A percentile compares a stretch with the other conserved stretches of the same genome.
phyloP scores from a whole-genome alignment of 306 rosid genomes.

The Pachyrhizus erosus region DNA sequence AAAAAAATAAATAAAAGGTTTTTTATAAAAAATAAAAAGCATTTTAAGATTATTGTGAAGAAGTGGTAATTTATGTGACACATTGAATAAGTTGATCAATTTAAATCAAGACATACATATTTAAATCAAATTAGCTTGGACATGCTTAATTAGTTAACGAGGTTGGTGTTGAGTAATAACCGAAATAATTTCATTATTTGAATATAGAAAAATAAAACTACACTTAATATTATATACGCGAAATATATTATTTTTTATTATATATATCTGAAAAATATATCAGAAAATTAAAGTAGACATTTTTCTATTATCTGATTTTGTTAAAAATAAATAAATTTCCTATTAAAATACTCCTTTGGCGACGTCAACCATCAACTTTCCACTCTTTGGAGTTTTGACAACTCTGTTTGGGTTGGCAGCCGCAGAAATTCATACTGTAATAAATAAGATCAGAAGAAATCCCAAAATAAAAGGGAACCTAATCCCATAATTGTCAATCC shows the following conservation, averaged over 20 bases:
- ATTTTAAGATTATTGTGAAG: too few species aligned
- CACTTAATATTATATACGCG: not conserved
- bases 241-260: too few species aligned
- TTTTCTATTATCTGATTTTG: not conserved
- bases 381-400: not conserved
- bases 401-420: not conserved
- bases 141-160: not conserved
- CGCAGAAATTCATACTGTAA: not conserved
- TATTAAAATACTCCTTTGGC: too few species aligned
- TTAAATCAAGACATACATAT: too few species aligned
- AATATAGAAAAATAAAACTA: not conserved
- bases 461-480: not conserved
- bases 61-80: not conserved
- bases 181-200: not conserved
- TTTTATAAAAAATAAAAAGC: too few species aligned
- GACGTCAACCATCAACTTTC: too few species aligned
- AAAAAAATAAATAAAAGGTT: too few species aligned
- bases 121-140: too few species aligned
- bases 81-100: not conserved
- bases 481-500: not conserved
- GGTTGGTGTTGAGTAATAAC: not conserved
- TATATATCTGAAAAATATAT: not conserved
- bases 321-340: too few species aligned
- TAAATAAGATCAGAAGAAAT: not conserved
- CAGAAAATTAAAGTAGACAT: not conserved